A percentile compares a stretch with the other conserved stretches of the same genome.
Conservation (phyloP, 176 grass and related monocot genomes). For the Oryza coarctata region DNA sequence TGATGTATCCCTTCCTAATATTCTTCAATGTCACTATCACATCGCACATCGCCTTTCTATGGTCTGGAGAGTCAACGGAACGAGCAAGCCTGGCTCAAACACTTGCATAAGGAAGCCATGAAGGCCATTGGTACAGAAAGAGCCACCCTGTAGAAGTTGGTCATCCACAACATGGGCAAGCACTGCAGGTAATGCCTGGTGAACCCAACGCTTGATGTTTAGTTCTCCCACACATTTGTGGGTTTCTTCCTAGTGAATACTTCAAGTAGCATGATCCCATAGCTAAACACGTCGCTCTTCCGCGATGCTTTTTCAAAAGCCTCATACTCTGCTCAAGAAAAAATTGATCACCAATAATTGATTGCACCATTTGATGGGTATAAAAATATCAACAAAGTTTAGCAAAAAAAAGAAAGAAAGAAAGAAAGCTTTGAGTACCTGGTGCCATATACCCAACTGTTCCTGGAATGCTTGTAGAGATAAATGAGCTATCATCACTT, state of each 20-base stretch:
- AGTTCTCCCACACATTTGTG: background rate
- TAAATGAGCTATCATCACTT: background rate
- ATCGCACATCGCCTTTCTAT: background rate
- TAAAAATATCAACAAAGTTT: background rate
- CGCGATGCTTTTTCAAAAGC: background rate
- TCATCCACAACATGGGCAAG: background rate
- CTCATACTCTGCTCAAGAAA: background rate
- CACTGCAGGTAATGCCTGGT: background rate
- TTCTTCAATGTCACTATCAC: background rate
- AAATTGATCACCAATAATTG: too few species aligned
- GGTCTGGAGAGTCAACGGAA: background rate
- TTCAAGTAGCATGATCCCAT: background rate
- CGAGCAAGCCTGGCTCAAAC: background rate
- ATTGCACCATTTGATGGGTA: too few species aligned
- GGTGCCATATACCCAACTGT: background rate
- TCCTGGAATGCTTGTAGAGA: background rate
- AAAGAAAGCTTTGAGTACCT: background rate
- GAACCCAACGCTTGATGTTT: background rate
- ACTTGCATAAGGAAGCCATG: background rate
- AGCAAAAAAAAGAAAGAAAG: background rate
- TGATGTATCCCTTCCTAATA: background rate
- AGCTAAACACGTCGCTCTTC: background rate
- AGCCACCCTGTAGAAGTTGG: background rate
- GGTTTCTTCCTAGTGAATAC: background rate
- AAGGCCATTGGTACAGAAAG: background rate